Evolutionary conservation across 148 eudicot genomes (phyloP), one percentile per base, ranked within the genome.

Genomic region (Rhododendron mucronatum): DNA sequence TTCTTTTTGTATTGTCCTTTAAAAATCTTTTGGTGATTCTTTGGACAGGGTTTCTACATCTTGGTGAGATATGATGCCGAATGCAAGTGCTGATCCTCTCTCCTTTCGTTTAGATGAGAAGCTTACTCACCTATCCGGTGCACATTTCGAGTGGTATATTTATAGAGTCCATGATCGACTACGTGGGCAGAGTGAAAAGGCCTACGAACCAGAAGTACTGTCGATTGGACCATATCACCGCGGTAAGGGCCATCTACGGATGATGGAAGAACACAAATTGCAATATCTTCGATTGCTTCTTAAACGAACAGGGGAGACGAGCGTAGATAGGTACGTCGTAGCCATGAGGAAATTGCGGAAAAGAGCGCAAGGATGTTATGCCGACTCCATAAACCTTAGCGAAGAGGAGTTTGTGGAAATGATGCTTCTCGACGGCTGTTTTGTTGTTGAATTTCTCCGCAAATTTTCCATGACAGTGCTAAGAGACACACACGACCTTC

Each of bases 161-260:
- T 87, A 65, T 50, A 85, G 13, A 85, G 82, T 87, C 3, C 84
- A 82, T 59, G 50, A 83, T 6, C 44, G 33, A 7, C 44, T 87
- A 23, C 86, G 87, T 0, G 39, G 15, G 1, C 28, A 85, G n/a
- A 87, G 85, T 12, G 50, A 69, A 7, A 71, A 87, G 18, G 89
- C 88, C 7, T 89, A 89, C 37, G 87, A 87, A 4, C 89, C 86
- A 15, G 84, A 37, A 30, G 35, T 87, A 3, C 26, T 87, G 10
- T 23, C 91, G 13, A 85, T 89, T 61, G 91, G 91, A 45, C 89
- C 91, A 6, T 89, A 87, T 55, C 89, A 89, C 44, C 87, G 55
- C 30, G 67, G 51, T 11, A 89, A 85, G 44, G 33, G 9, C 4
- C 53, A 47, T 23, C 75, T 89, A 20, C 47, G n/a, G 12, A 30